Percentiles rank a stretch among this genome's conserved stretches.
phyloP scores from a whole-genome alignment of 2,329 filamentous ascomycete genomes.

The Aspergillus glaucus region DNA sequence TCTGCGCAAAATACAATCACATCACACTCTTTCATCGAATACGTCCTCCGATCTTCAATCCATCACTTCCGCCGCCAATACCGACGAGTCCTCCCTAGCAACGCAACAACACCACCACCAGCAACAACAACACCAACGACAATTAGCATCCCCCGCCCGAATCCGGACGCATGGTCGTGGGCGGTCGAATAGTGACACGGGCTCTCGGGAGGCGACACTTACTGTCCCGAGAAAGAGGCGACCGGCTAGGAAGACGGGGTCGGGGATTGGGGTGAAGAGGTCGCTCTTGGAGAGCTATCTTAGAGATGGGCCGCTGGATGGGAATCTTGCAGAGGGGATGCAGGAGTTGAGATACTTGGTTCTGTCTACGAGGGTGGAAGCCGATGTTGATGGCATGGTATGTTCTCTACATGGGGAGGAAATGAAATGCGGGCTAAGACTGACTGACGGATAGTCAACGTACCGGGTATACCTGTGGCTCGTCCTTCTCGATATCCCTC shows the following conservation, averaged over 20 bases:
- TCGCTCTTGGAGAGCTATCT: conserved; percentile 65
- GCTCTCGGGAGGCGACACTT: conserved; percentile 30
- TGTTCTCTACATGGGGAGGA: conserved; percentile 3
- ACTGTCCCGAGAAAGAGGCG: conserved; percentile 24
- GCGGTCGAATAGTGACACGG: conserved; percentile 68
- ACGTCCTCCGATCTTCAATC: conserved; percentile 41
- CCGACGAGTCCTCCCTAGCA: conserved; percentile 12
- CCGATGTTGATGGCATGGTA: conserved; percentile 50
- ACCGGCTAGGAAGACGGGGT: conserved; percentile 39
- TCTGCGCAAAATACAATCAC: conserved; percentile 68
- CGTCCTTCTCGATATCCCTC: conserved; percentile 79
- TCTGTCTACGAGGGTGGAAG: conserved; percentile 44
- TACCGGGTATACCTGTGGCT: conserved; percentile 95
- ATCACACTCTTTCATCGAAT: conserved; percentile 56
- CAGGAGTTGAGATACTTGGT: conserved; percentile 45
- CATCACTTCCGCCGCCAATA: conserved; percentile 20
- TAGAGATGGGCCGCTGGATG: conserved; percentile 70
- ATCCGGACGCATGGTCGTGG: conserved; percentile 43
- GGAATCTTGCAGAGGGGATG: conserved; percentile 47
- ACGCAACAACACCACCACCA: not conserved
- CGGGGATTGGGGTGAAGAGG: conserved; percentile 41
- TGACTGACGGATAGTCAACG: conserved; percentile 59
- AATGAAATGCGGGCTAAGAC: conserved; percentile 4
- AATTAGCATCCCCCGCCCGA: conserved; percentile 3
- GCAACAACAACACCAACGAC: not conserved